A percentile compares a stretch with the other conserved stretches of the same genome.
Evolutionary conservation across 805 yeast species (phyloP).

Genomic region (Candida fluviatilis): DNA sequence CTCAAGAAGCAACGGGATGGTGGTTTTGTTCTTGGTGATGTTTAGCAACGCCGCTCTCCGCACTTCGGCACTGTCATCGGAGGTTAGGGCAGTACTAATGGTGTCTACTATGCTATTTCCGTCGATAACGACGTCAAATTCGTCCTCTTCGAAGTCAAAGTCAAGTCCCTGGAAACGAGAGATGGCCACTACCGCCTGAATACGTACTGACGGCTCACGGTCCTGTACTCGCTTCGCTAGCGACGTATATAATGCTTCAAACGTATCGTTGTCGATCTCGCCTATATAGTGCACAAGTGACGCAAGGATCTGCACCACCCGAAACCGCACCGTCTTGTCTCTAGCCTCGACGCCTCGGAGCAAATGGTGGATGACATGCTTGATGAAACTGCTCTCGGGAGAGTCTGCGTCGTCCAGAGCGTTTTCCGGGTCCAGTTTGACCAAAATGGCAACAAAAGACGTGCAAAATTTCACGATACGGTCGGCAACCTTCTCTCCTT

Average conservation of each 20-base stretch:
- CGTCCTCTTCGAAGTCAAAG: conserved; percentile 31
- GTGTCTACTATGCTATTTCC: conserved; percentile 7
- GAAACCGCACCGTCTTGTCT: conserved; percentile 71
- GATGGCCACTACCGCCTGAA: conserved; percentile 79
- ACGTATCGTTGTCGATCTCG: conserved; percentile 70
- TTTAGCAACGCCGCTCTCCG: conserved; percentile 79
- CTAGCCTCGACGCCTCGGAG: conserved; percentile 76
- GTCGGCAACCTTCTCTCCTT: conserved; percentile 69
- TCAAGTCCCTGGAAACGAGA: conserved; percentile 63
- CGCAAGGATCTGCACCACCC: conserved; percentile 74
- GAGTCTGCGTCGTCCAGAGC: conserved; percentile 35
- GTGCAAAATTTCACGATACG: conserved; percentile 67
- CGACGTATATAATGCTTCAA: conserved; percentile 56
- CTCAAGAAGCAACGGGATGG: conserved; percentile 60
- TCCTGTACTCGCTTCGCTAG: conserved; percentile 64
- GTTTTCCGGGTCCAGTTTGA: conserved; percentile 21
- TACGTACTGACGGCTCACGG: conserved; percentile 72
- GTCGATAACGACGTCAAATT: conserved; percentile 25
- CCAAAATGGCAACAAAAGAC: conserved; percentile 50
- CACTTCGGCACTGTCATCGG: conserved; percentile 85
- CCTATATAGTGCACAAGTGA: conserved; percentile 66
- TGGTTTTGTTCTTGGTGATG: conserved; percentile 49
- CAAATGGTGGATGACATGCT: conserved; percentile 58
- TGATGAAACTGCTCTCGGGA: conserved; percentile 51
- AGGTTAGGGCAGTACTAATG: conserved; percentile 51